These are phyloP conservation scores for Trichoderma atrobrunneum DNA, from an alignment of 2,329 filamentous ascomycete genomes.

Conservation along the genomic window DNA sequence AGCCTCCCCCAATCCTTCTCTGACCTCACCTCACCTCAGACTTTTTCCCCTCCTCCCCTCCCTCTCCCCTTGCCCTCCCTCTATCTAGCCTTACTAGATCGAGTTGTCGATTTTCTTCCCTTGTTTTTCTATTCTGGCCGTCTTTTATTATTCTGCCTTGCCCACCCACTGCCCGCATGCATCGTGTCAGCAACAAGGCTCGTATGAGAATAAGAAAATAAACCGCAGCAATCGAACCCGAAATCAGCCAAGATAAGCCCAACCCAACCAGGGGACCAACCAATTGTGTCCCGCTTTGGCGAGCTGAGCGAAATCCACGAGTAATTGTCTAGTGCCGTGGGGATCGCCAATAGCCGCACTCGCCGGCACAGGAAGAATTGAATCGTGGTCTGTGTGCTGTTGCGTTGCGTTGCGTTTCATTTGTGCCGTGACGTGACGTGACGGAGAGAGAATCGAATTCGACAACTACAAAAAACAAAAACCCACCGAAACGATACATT, in stretches of 20 bases:
- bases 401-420: neutral
- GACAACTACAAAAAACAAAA: neutral
- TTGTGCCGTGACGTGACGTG: neutral
- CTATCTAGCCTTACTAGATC: neutral
- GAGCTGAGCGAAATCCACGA: neutral
- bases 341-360: slow-evolving; percentile 12
- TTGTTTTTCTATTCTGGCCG: neutral
- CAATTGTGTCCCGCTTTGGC: neutral
- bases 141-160: neutral
- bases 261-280: neutral
- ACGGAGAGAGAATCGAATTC: neutral
- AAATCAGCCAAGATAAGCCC: neutral
- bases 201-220: neutral
- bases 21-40: neutral
- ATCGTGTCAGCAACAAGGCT: neutral
- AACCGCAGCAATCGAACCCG: neutral
- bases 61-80: neutral
- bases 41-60: neutral
- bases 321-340: neutral
- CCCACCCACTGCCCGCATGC: neutral
- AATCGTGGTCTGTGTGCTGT: neutral
- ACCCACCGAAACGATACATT: neutral
- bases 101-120: neutral
- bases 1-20: neutral
- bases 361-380: neutral